Evolutionary conservation across 345 rosid species (phyloP).

Genomic region (Raphanus sativus): DNA sequence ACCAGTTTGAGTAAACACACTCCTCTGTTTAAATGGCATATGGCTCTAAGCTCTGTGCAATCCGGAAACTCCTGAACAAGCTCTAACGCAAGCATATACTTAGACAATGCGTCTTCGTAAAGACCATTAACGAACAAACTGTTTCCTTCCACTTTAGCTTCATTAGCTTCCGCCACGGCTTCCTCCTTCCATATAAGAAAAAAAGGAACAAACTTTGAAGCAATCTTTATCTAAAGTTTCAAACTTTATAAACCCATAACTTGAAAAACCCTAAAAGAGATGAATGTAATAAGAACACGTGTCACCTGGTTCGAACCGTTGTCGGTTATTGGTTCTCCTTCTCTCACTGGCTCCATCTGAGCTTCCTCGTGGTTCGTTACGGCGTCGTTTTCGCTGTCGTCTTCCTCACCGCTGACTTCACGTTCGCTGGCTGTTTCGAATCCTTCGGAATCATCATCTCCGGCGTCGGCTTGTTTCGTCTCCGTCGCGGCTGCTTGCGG

Average conservation of each 20-base stretch:
- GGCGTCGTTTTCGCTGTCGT: conserved; percentile 4
- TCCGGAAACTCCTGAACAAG: conserved; percentile 45
- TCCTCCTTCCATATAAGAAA: conserved; percentile 43
- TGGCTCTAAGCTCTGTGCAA: conserved; percentile 59
- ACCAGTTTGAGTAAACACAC: conserved; percentile 82
- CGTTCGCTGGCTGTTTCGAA: conserved; percentile 93
- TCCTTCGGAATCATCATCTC: conserved; percentile 69
- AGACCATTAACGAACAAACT: conserved; percentile 59
- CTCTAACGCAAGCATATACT: conserved; percentile 65
- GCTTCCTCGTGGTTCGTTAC: conserved; percentile 16
- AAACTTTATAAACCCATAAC: conserved; percentile 20
- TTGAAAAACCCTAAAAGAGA: conserved; percentile 3
- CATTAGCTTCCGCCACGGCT: conserved; percentile 18
- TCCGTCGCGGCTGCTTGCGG: conserved; percentile 31
- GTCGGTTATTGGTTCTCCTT: conserved; percentile 21
- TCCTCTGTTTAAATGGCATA: conserved; percentile 76
- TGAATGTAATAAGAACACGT: not conserved
- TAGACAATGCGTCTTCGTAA: conserved; percentile 77
- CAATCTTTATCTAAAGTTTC: not conserved
- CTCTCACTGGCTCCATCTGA: not conserved
- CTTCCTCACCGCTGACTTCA: conserved; percentile 52
- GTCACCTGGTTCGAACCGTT: conserved; percentile 48
- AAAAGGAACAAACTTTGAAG: not conserved
- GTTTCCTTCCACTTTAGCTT: conserved; percentile 20
- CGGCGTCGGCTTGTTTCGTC: conserved; percentile 30